Evolutionary conservation across 306 rosid genomes (phyloP).

Genomic region (Cotoneaster glaucophyllus): DNA sequence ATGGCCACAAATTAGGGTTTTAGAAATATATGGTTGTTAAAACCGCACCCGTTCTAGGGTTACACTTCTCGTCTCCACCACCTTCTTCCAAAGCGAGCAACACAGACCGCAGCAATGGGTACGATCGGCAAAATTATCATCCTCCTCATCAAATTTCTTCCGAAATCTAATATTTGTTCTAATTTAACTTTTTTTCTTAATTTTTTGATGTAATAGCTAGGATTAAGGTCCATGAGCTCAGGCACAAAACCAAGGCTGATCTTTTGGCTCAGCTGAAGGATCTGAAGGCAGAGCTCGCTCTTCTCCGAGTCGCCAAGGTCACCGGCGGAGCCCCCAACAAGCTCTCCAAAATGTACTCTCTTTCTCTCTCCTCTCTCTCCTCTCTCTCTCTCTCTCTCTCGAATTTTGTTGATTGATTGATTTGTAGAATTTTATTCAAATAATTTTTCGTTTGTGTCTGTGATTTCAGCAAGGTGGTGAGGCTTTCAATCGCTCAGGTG

Average conservation of each 20-base stretch:
- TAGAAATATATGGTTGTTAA: neutral
- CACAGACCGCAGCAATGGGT: constrained; percentile 5
- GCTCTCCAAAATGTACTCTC: constrained; percentile 40
- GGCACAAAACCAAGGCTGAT: constrained; percentile 34
- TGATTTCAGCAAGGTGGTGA: constrained; percentile 51
- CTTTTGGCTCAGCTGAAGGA: constrained; percentile 39
- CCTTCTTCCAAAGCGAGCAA: neutral
- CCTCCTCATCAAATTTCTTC: no score
- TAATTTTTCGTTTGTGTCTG: neutral
- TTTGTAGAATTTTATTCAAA: neutral
- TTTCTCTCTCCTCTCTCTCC: neutral
- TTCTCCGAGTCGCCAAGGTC: constrained; percentile 50
- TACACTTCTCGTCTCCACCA: neutral
- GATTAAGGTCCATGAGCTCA: constrained; percentile 44
- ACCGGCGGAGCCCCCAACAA: constrained; percentile 54
- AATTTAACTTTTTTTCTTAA: neutral
- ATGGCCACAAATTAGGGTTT: constrained; percentile 8
- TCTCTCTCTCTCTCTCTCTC: neutral
- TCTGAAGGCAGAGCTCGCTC: constrained; percentile 52
- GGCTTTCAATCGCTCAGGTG: constrained; percentile 55
- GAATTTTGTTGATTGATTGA: no score
- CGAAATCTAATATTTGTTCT: neutral
- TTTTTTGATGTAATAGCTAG: constrained; percentile 21
- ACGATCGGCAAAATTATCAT: neutral
- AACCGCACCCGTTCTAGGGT: neutral